Base-by-base conservation (phyloP, 202 grass and related monocot genomes). In the Cymbopogon flexuosus region DNA sequence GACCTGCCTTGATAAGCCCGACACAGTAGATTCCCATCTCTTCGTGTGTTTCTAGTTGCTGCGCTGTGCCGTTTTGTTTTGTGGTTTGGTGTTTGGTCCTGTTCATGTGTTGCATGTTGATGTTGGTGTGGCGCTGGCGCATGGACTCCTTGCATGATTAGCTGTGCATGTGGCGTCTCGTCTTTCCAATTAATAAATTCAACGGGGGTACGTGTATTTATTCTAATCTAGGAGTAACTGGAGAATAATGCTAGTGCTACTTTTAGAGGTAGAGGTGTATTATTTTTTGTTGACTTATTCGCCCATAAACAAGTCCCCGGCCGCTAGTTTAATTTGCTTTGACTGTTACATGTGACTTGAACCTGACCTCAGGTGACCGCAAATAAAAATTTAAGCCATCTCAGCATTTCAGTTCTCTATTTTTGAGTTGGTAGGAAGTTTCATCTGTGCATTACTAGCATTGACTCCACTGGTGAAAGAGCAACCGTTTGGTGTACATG, bases 41-140 rank as follows among this genome's bases (percentile, higher is more conserved):
- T 30, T 34, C 21, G 29, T 47, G 23, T 61, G 46, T 39, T 58
- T 24, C 31, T 39, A 30, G 34, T 58, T 34, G 66, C 16, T 51
- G 21, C n/a, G 39, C 79, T 81, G 78, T 81, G 68, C 40, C 2
- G 2, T 47, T 36, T 62, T 35, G 18, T 62, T 72, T 59, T 81
- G 14, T 19, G 2, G 13, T 51, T 68, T 29, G 24, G 14, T 80
- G 16, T 45, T 22, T 33, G 33, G 8, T 9, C 8, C 46, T 35
- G 42, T 18, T 68, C 42, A 68, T 40, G 62, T 68, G 62, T 57
- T 58, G 63, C 64, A 13, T 54, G 77, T 40, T 68, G 59, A n/a
- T 21, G 45, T 39, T 66, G 62, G 7, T 56, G 45, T 54, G 62
- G 76, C n/a, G 34, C 43, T 54, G 62, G 76, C n/a, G 34, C 46